Conservation (phyloP, 2,329 filamentous ascomycete genomes). For the Pestalotiopsis sp. region DNA sequence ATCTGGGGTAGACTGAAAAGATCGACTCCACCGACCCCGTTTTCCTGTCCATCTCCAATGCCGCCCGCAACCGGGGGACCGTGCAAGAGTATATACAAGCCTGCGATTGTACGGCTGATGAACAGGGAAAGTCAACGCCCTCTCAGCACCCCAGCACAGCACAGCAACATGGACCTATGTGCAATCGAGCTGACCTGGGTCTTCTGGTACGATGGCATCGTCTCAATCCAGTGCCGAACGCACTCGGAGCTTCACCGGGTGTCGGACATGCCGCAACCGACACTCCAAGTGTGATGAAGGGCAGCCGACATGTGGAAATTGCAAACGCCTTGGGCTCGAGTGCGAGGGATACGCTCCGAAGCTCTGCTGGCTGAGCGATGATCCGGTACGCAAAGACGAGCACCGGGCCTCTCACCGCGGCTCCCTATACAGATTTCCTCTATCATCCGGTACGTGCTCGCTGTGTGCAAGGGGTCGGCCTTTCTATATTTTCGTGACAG, state of each 20-base stretch:
- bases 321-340: conserved; percentile 32
- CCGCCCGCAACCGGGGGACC: neutral
- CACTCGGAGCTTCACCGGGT: conserved; percentile 34
- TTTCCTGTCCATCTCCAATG: neutral
- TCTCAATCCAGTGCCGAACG: conserved; percentile 2
- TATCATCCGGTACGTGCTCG: conserved; percentile 35
- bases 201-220: neutral
- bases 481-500: neutral
- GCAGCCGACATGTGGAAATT: conserved; percentile 41
- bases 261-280: conserved; percentile 37
- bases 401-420: conserved; percentile 18
- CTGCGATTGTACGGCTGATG: neutral
- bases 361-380: conserved; percentile 32
- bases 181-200: neutral
- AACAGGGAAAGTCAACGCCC: conserved; percentile 3
- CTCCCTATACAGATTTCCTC: conserved; percentile 40
- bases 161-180: neutral
- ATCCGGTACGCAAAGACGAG: conserved; percentile 19
- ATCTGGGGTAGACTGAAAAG: neutral
- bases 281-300: conserved; percentile 49
- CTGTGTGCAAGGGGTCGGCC: neutral
- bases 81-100: neutral
- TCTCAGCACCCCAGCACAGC: neutral
- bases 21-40: neutral
- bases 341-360: conserved; percentile 44